phyloP scores from a whole-genome alignment of 371 early-diverging fungal species.

The Apophysomyces ossiformis region DNA sequence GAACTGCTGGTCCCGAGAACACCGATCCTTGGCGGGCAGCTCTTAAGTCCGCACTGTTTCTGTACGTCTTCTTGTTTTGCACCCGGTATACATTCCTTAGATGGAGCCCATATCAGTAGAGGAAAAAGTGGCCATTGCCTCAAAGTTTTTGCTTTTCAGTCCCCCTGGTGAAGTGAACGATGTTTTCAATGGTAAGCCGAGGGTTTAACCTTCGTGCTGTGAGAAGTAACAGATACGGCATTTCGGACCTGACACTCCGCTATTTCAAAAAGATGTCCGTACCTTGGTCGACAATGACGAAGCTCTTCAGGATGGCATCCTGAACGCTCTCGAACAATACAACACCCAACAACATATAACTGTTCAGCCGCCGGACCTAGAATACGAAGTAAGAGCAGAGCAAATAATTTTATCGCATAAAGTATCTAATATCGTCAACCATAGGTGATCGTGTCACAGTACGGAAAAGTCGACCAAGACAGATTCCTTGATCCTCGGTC shows the following conservation, averaged over 20 bases:
- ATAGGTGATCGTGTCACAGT: conserved; percentile 78
- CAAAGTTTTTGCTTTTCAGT: conserved; percentile 80
- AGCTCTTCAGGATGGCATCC: conserved; percentile 72
- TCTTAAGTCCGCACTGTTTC: too few species aligned
- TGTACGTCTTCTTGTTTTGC: too few species aligned
- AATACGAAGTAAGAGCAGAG: conserved; percentile 58
- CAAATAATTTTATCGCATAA: not conserved
- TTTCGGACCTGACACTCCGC: conserved; percentile 8
- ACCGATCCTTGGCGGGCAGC: too few species aligned
- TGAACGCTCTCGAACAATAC: conserved; percentile 79
- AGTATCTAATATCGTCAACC: not conserved
- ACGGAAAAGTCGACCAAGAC: conserved; percentile 65
- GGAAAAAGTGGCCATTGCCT: conserved; percentile 79
- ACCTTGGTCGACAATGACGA: conserved; percentile 84
- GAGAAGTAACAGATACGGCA: not conserved
- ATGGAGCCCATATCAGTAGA: conserved; percentile 41
- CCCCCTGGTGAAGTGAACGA: conserved; percentile 98
- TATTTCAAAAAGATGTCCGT: conserved; percentile 75
- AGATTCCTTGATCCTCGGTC: conserved; percentile 79
- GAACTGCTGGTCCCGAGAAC: too few species aligned
- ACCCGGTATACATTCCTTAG: not conserved
- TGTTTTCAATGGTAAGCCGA: conserved; percentile 85
- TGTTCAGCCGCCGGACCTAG: conserved; percentile 65
- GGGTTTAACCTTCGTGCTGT: not conserved
- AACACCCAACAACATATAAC: conserved; percentile 84